Evolutionary conservation across 164 flowering plant genomes (phyloP), one percentile per base, ranked within the genome.

Genomic region (Dillenia suffruticosa): DNA sequence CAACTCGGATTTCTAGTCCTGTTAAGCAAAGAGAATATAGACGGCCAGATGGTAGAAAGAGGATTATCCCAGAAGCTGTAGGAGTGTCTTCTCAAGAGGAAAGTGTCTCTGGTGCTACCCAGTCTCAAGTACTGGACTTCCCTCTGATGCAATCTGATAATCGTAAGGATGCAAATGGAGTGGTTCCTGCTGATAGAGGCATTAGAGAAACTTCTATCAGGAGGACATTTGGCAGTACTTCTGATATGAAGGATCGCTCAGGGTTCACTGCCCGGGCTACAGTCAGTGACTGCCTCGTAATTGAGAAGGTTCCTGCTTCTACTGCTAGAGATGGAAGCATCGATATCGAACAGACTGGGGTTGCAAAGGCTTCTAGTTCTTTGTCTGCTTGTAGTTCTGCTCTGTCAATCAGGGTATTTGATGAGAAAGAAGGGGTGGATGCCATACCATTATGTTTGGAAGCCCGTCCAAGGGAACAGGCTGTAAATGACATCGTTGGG

Each of bases 31-130:
- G 84, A 74, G 99, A 89, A 68, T 94, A 94, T 67, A 84, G 97
- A 49, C 81, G 96, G n/a, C 88, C 97, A 51, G 99, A 94, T 82
- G 99, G 99, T 13, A 80, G 99, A 70, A 94, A 91, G 73, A 82
- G 99, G 74, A 94, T 94, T 63, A 94, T 94, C 61, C 99, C 99
- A 3, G 97, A 94, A 78, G 90, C 99, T 51, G 92, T 94, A 61
- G 96, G 99, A 15, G 82, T 80, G 58, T 85, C 96, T 44, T 55
- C 63, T 63, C 85, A 78, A 66, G 84, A 79, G 59, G 88, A 88
- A 60, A 81, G 65, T 61, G 68, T 81, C 10, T 69, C 83, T 17
- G 70, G 74, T 59, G 74, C 64, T 44, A 47, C 68, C 56, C 80
- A 76, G 45, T 48, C 77, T 55, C 80, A 80, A 49, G 61, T 74